These are phyloP conservation scores for Pythium coloratum DNA, from an alignment of 352 stramenopile genomes.

Conservation along the genomic window DNA sequence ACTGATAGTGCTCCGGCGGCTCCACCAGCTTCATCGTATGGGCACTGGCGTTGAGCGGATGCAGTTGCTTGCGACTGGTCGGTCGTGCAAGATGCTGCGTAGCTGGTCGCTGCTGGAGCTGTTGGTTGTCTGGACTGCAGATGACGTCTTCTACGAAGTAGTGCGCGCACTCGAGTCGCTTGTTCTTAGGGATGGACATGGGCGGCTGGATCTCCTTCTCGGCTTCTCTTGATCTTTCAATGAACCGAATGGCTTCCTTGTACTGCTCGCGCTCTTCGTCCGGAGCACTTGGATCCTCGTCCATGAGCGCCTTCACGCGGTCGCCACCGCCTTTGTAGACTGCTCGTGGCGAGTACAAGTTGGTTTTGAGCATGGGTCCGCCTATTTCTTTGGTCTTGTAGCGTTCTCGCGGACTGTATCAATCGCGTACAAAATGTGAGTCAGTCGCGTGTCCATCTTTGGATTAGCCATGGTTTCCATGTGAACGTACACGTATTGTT, in stretches of 20 bases:
- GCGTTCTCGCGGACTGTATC: slow-evolving; percentile 42
- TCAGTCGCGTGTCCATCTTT: neutral
- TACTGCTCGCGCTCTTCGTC: slow-evolving; percentile 42
- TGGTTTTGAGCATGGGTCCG: slow-evolving; percentile 19
- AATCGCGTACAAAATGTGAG: neutral
- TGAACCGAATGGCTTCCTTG: slow-evolving; percentile 44
- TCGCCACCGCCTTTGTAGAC: slow-evolving; percentile 61
- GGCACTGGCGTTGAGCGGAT: slow-evolving; percentile 1
- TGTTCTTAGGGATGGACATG: slow-evolving; percentile 56
- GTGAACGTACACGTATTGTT: slow-evolving; percentile 47
- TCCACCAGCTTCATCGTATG: neutral
- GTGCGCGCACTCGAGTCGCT: slow-evolving; percentile 54
- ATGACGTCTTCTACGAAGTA: slow-evolving; percentile 63
- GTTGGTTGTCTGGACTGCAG: slow-evolving; percentile 4
- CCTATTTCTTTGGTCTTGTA: slow-evolving; percentile 47
- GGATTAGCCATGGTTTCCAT: neutral
- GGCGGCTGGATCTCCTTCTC: slow-evolving; percentile 70
- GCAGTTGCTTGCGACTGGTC: slow-evolving; percentile 5
- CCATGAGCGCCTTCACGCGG: slow-evolving; percentile 34
- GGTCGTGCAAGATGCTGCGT: neutral
- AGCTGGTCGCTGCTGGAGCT: neutral
- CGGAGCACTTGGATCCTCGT: slow-evolving; percentile 12
- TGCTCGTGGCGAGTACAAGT: slow-evolving; percentile 46
- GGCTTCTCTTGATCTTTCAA: slow-evolving; percentile 59
- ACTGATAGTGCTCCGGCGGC: slow-evolving; percentile 16